These are phyloP conservation scores for Magnolia officinalis DNA, from an alignment of 164 flowering plant genomes.

Conservation along the genomic window DNA sequence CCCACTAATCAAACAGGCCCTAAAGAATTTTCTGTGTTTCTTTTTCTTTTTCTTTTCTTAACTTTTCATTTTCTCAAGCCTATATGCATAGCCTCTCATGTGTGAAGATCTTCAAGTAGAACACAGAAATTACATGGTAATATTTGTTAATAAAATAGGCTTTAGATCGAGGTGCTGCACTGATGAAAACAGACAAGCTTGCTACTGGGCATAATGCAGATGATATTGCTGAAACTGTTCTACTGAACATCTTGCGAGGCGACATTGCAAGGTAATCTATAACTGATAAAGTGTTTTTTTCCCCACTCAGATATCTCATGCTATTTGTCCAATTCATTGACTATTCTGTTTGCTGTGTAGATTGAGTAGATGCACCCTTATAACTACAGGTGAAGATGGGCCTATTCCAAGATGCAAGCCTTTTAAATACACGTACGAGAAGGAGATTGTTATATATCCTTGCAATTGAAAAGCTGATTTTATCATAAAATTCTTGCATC, in stretches of 20 bases:
- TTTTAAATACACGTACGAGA: conserved; percentile 94
- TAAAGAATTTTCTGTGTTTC: no score
- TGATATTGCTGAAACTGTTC: conserved; percentile 97
- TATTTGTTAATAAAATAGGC: conserved; percentile 46
- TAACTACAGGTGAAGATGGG: conserved; percentile 95
- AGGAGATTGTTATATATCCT: conserved; percentile 99
- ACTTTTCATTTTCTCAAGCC: no score
- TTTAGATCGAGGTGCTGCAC: conserved; percentile 95
- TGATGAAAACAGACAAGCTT: conserved; percentile 87
- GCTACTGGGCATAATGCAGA: conserved; percentile 98
- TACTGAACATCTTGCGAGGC: conserved; percentile 87
- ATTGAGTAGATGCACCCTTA: conserved; percentile 89
- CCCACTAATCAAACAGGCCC: no score
- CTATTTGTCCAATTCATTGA: conserved; percentile 7
- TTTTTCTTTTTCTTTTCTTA: no score
- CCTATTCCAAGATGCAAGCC: conserved; percentile 99
- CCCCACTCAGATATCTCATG: conserved; percentile 7
- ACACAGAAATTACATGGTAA: not conserved
- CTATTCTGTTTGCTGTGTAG: conserved; percentile 32
- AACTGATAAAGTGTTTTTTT: not conserved
- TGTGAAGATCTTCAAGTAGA: no score
- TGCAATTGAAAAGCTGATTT: conserved; percentile 10
- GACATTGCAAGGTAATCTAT: conserved; percentile 92
- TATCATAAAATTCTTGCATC: conserved; percentile 5
- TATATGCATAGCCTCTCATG: no score